phyloP scores from a whole-genome alignment of 306 rosid genomes.

The Casuarina glauca region DNA sequence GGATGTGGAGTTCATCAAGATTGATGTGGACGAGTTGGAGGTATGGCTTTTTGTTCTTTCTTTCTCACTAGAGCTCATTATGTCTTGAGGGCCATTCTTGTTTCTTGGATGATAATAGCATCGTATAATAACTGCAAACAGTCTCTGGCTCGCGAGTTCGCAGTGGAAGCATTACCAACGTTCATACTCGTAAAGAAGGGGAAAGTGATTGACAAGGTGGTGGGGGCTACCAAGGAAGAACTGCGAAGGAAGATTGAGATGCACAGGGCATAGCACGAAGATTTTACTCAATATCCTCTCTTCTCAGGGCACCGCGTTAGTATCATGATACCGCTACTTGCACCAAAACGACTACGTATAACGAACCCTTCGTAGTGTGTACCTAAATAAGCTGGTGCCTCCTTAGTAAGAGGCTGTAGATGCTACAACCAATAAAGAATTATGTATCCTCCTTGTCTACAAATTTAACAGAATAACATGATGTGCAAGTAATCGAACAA shows the following conservation, averaged over 20 bases:
- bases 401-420: no score
- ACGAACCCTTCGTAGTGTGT: not conserved
- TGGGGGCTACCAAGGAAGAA: constrained; percentile 67
- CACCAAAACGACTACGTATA: not conserved
- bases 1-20: constrained; percentile 63
- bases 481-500: no score
- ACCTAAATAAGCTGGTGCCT: not conserved
- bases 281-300: no score
- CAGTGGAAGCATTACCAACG: constrained; percentile 69
- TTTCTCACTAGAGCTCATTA: not conserved
- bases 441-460: no score
- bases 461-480: no score
- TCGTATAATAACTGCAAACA: constrained; percentile 29
- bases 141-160: constrained; percentile 64
- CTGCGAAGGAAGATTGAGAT: constrained; percentile 63
- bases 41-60: constrained; percentile 29
- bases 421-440: no score
- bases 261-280: constrained; percentile 32
- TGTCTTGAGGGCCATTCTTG: not conserved
- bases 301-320: no score
- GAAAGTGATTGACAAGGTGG: constrained; percentile 49
- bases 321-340: no score
- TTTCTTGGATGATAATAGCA: not conserved
- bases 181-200: constrained; percentile 69
- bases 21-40: constrained; percentile 70